Percentiles rank a stretch among this genome's conserved stretches.
phyloP scores from a whole-genome alignment of 2,329 filamentous ascomycete species.

The Huntiella omanensis region DNA sequence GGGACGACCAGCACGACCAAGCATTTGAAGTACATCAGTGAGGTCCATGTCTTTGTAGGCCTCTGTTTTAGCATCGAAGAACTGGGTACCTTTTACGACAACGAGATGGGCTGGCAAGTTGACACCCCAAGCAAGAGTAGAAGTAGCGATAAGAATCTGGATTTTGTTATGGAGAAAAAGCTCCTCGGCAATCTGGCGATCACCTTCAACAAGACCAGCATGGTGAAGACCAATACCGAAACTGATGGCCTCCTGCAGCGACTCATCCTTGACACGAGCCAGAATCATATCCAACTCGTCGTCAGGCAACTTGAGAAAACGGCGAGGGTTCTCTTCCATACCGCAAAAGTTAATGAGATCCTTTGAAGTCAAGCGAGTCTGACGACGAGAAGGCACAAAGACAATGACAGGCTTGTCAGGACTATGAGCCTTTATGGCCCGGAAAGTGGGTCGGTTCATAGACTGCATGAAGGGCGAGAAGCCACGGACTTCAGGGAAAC shows the following conservation, averaged over 20 bases:
- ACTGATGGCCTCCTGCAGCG: conserved; percentile 78
- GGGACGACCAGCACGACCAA: conserved; percentile 83
- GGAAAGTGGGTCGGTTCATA: conserved; percentile 93
- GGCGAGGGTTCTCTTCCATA: conserved; percentile 91
- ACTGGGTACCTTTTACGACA: conserved; percentile 95
- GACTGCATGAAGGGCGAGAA: conserved; percentile 98
- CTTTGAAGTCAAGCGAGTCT: conserved; percentile 86
- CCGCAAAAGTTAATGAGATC: conserved; percentile 95
- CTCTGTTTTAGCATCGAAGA: conserved; percentile 93
- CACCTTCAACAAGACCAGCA: conserved; percentile 86
- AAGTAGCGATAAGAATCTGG: conserved; percentile 87
- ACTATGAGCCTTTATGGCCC: conserved; percentile 91
- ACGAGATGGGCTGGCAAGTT: conserved; percentile 93
- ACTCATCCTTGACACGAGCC: conserved; percentile 79
- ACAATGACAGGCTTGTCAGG: conserved; percentile 96
- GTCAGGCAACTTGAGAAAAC: conserved; percentile 86
- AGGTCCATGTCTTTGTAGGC: conserved; percentile 98
- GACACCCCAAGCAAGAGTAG: conserved; percentile 93
- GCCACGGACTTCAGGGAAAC: conserved; percentile 82
- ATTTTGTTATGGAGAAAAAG: conserved; percentile 96
- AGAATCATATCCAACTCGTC: conserved; percentile 82
- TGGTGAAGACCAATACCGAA: conserved; percentile 97
- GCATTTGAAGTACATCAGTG: conserved; percentile 94
- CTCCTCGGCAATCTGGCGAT: conserved; percentile 80
- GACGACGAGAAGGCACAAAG: conserved; percentile 85